Percentiles rank a stretch among this genome's conserved stretches.
phyloP scores from a whole-genome alignment of 768 basidiomycete species.

The Tubosaeta brunneosetosa region DNA sequence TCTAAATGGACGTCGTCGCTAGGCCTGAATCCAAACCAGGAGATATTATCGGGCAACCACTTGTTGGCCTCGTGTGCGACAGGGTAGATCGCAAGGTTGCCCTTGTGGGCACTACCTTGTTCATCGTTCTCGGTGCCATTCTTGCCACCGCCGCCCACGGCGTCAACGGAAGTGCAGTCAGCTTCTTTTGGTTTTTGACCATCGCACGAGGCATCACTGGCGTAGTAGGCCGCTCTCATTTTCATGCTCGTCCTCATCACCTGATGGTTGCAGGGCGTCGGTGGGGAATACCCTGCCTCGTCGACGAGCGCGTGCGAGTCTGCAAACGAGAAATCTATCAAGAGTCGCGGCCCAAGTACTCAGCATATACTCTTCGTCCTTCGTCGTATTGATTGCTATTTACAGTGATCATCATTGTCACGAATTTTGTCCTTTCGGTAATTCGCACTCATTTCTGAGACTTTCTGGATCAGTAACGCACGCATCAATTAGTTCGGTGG shows the following conservation, averaged over 20 bases:
- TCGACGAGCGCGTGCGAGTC: slow-evolving; percentile 66
- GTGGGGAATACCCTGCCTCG: slow-evolving; percentile 74
- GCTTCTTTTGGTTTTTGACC: slow-evolving; percentile 73
- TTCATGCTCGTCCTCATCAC: not conserved
- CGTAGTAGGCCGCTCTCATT: slow-evolving; percentile 37
- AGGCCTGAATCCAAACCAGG: slow-evolving; percentile 32
- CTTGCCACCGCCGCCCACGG: slow-evolving; percentile 69
- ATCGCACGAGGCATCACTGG: slow-evolving; percentile 68
- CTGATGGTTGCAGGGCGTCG: slow-evolving; percentile 48
- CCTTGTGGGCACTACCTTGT: slow-evolving; percentile 58
- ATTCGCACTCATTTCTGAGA: slow-evolving; percentile 10
- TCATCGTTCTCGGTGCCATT: slow-evolving; percentile 66
- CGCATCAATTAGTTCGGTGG: slow-evolving; percentile 48
- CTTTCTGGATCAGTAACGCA: not conserved
- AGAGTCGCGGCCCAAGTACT: slow-evolving; percentile 54
- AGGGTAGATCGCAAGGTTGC: slow-evolving; percentile 67
- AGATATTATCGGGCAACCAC: slow-evolving; percentile 55
- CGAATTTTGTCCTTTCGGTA: slow-evolving; percentile 64
- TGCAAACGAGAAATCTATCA: slow-evolving; percentile 62
- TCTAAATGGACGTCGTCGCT: not conserved
- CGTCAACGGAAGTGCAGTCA: slow-evolving; percentile 46
- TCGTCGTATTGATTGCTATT: not conserved
- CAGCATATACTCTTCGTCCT: not conserved
- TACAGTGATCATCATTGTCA: slow-evolving; percentile 70
- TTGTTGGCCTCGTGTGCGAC: slow-evolving; percentile 66